Evolutionary conservation across 257 asterid genomes (phyloP).

Genomic region (Parsonsia alboflavescens): DNA sequence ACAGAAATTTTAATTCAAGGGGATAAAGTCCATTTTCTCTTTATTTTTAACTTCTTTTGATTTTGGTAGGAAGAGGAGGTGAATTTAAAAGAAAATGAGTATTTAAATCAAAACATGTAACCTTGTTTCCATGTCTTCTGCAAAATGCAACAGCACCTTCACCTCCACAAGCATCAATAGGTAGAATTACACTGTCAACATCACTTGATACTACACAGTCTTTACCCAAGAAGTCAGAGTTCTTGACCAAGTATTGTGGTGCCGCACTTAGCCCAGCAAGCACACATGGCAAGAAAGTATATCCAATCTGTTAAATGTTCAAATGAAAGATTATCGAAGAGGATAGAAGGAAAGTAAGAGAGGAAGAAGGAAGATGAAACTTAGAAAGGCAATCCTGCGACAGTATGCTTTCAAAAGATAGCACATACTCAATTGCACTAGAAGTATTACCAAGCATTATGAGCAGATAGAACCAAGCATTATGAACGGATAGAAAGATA

Average conservation of each 20-base stretch:
- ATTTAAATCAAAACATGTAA: slow-evolving; percentile 13
- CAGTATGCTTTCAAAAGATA: neutral
- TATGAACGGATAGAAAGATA: neutral
- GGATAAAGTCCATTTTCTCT: neutral
- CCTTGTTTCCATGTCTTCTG: slow-evolving; percentile 39
- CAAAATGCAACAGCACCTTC: slow-evolving; percentile 81
- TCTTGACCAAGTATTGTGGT: slow-evolving; percentile 56
- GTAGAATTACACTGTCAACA: slow-evolving; percentile 86
- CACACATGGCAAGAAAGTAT: slow-evolving; percentile 97
- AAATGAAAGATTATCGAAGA: neutral
- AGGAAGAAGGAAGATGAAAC: neutral
- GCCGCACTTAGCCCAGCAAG: slow-evolving; percentile 86
- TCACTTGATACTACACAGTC: slow-evolving; percentile 55
- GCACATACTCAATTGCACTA: neutral
- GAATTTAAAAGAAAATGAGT: neutral
- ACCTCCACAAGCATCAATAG: slow-evolving; percentile 82
- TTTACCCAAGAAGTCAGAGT: slow-evolving; percentile 26
- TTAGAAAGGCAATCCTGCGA: neutral
- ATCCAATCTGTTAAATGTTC: slow-evolving; percentile 52
- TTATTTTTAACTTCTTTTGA: neutral
- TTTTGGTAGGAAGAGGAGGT: neutral
- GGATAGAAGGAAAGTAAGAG: neutral
- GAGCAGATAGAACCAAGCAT: too few relatives aligned
- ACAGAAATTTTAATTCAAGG: neutral
- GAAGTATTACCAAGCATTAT: neutral